phyloP scores from a whole-genome alignment of 306 rosid species.

The Calophaca sinica region DNA sequence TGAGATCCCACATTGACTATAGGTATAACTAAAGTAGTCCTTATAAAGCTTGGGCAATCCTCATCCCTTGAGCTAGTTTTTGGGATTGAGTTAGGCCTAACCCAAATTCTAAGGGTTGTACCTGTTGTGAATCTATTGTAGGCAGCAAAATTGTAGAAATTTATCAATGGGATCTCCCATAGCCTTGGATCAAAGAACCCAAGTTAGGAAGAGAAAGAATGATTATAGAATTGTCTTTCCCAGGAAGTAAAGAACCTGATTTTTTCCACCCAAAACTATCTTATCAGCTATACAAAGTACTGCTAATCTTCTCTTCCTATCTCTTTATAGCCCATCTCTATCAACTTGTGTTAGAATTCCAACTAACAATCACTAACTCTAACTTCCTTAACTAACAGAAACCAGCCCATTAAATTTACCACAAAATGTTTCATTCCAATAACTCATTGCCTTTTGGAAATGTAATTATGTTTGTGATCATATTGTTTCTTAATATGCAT shows the following conservation, averaged over 20 bases:
- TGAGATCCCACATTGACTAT: too few species aligned
- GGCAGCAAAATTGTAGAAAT: neutral
- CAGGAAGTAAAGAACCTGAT: neutral
- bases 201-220: neutral
- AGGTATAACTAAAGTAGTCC: neutral
- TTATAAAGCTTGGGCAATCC: neutral
- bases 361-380: neutral
- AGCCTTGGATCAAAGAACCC: neutral
- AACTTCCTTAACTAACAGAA: neutral
- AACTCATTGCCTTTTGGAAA: neutral
- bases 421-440: slow-evolving; percentile 18
- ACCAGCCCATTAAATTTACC: neutral
- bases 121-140: too few species aligned
- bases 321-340: neutral
- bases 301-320: neutral
- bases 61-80: neutral
- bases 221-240: neutral
- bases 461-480: slow-evolving; percentile 1
- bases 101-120: neutral
- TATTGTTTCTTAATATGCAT: neutral
- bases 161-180: neutral
- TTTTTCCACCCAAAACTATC: neutral
- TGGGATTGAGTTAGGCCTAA: neutral
- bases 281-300: neutral
- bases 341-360: neutral